Conservation (phyloP, 2,329 filamentous ascomycete genomes). For the Curvularia verruculosa region DNA sequence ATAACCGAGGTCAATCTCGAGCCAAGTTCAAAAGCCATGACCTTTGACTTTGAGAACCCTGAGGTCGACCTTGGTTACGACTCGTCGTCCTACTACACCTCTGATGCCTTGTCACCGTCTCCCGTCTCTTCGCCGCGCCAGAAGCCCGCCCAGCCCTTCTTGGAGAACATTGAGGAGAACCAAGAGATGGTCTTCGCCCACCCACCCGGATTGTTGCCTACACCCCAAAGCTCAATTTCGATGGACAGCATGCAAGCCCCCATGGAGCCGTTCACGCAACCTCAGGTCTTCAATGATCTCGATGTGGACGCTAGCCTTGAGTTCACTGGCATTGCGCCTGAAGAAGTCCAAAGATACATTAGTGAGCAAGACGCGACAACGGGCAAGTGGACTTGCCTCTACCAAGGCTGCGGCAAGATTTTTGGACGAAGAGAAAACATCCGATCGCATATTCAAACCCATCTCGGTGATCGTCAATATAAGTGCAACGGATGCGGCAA, state of each 20-base stretch:
- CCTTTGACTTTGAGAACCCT: conserved; percentile 49
- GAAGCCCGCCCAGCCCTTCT: conserved; percentile 43
- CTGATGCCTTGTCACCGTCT: conserved; percentile 57
- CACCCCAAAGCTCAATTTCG: conserved; percentile 30
- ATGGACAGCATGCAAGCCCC: conserved; percentile 25
- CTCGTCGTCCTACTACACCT: conserved; percentile 58
- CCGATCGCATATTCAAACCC: conserved; percentile 96
- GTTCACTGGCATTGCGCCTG: conserved; percentile 83
- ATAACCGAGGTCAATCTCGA: conserved; percentile 55
- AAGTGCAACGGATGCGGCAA: conserved; percentile 92
- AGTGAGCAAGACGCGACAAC: conserved; percentile 53
- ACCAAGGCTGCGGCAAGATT: conserved; percentile 78
- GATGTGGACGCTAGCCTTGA: conserved; percentile 67
- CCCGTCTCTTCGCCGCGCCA: conserved; percentile 46
- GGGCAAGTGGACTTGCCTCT: conserved; percentile 57
- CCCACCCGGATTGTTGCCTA: conserved; percentile 35
- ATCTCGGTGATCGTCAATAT: conserved; percentile 94
- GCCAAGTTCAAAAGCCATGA: conserved; percentile 48
- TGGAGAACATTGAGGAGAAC: conserved; percentile 44
- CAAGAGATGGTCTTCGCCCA: conserved; percentile 44
- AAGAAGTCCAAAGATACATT: conserved; percentile 67
- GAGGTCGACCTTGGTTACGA: conserved; percentile 55
- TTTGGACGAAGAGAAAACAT: conserved; percentile 99
- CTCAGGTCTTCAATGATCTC: conserved; percentile 49
- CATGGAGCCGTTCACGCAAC: conserved; percentile 27